Conservation (phyloP, 176 grass and related monocot species). For the Puccinellia tenuiflora region DNA sequence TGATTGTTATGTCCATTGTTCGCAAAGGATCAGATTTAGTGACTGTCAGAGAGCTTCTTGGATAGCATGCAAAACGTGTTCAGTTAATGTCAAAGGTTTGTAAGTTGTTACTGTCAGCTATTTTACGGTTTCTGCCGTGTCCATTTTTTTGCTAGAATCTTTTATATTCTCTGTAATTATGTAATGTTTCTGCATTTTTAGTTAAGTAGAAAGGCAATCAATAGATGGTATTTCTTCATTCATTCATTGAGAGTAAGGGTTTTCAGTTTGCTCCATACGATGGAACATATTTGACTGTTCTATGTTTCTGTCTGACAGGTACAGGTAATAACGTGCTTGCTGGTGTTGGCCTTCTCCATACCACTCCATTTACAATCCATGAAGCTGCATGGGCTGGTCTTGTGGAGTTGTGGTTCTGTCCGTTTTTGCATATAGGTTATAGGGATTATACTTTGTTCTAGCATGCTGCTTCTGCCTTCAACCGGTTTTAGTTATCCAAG, state of each 20-base stretch:
- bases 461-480: no score
- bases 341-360: conserved; percentile 76
- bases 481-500: no score
- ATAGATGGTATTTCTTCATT: neutral
- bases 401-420: conserved; percentile 51
- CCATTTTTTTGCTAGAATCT: neutral
- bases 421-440: conserved; percentile 32
- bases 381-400: conserved; percentile 69
- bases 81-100: conserved; percentile 90
- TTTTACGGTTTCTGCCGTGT: neutral
- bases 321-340: conserved; percentile 74
- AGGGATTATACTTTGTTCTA: no score
- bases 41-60: conserved; percentile 63
- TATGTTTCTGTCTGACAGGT: conserved; percentile 33
- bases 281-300: neutral
- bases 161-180: neutral
- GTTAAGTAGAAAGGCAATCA: neutral
- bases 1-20: conserved; percentile 78
- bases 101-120: neutral
- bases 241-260: neutral
- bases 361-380: conserved; percentile 67
- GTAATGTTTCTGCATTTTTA: neutral
- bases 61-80: conserved; percentile 51
- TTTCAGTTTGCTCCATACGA: neutral
- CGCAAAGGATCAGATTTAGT: conserved; percentile 85